Evolutionary conservation across 2,329 filamentous ascomycete species (phyloP), one percentile per base, ranked within the genome.

Genomic region (Colletotrichum viniferum): DNA sequence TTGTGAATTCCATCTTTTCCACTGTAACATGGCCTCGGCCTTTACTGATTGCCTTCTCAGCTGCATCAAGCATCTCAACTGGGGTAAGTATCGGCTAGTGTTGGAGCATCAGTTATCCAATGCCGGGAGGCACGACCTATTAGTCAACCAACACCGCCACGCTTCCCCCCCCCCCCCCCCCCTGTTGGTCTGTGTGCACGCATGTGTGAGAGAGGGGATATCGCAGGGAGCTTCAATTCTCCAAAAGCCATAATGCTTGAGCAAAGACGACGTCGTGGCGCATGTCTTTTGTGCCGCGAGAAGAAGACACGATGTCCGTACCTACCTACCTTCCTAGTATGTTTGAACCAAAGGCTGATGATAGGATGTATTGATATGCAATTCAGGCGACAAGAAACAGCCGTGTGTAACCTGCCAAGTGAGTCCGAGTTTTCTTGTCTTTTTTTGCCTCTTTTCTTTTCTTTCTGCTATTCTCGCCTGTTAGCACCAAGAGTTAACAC

Each of bases 1-100:
- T 21, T 3, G 0, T 7, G n/a, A 21, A 21, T 48, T 1, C n/a
- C 43, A 48, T 48, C 8, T 21, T 21, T 21, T 21, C 38, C 3
- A 48, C 16, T 4, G 18, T 2, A 10, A n/a, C 4, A n/a, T 3
- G 18, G 3, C 18, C 38, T 4, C 1, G 36, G 4, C 16, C 1
- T 18, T 2, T 48, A 21, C 10, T 21, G 1, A 13, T 21, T 13
- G 5, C n/a, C 18, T 48, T n/a, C 43, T 0, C 1, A 1, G 3
- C 5, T 21, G 43, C 43, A 9, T 48, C 43, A 3, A 13, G n/a
- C n/a, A 7, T 21, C 43, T 21, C n/a, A 48, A 4, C 43, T 13
- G 34, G 16, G 36, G 36, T 38, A 38, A 18, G 10, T 38, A 18
- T 38, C 36, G 43, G 43, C n/a, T 2, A 21, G n/a, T 48, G 3